Percentiles rank a stretch among this genome's conserved stretches.
Conservation (phyloP, 345 rosid genomes). For the Populus euphratica region DNA sequence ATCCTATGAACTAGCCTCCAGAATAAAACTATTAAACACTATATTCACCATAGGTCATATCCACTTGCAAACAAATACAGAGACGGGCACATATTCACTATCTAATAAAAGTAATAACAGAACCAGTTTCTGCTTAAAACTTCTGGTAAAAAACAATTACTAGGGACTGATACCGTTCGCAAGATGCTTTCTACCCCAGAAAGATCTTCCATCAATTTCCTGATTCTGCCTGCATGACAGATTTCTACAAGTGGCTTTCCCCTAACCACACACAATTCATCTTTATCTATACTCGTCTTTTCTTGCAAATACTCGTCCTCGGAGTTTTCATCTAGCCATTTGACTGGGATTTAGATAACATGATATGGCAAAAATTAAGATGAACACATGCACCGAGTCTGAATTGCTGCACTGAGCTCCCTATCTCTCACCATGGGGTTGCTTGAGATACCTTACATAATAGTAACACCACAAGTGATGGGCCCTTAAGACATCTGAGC, state of each 20-base stretch:
- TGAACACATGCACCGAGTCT: neutral
- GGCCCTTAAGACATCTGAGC: neutral
- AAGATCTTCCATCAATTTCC: neutral
- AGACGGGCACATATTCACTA: neutral
- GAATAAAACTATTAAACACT: neutral
- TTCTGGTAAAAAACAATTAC: neutral
- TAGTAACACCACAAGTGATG: neutral
- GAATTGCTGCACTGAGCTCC: neutral
- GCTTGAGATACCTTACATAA: neutral
- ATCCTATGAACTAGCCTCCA: neutral
- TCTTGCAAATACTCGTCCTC: neutral
- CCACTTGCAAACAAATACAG: neutral
- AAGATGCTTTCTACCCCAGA: neutral
- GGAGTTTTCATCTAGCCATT: neutral
- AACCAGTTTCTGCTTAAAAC: too few species aligned
- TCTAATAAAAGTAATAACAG: too few species aligned
- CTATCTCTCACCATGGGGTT: neutral
- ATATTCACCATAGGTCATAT: neutral
- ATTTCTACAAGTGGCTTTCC: neutral
- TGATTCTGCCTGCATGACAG: neutral
- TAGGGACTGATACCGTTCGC: neutral
- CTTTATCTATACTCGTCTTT: neutral
- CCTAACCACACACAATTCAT: neutral
- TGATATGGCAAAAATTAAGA: neutral
- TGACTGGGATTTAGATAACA: neutral